Evolutionary conservation across 2,329 filamentous ascomycete species (phyloP).

Genomic region (Colletotrichum magnum): DNA sequence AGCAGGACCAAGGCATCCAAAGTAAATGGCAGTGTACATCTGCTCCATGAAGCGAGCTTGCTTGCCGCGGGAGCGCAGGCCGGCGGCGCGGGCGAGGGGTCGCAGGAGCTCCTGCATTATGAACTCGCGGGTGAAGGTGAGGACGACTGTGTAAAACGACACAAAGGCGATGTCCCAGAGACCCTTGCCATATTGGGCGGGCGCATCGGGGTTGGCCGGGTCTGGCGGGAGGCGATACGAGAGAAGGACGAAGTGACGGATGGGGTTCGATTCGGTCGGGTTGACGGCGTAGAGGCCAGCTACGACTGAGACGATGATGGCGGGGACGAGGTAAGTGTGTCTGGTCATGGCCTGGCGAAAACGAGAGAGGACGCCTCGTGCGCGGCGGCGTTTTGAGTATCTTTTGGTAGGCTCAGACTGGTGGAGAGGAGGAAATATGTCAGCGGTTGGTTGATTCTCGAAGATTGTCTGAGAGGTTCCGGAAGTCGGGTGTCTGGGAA

Average conservation of each 20-base stretch:
- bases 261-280: conserved; percentile 82
- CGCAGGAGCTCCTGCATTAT: conserved; percentile 92
- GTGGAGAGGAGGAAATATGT: conserved; percentile 1
- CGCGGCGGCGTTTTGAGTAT: conserved; percentile 68
- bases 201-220: conserved; percentile 56
- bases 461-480: not conserved
- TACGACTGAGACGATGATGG: conserved; percentile 76
- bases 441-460: conserved; percentile 16
- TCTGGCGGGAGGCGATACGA: conserved; percentile 81
- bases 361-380: conserved; percentile 61
- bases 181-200: conserved; percentile 89
- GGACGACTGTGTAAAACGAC: conserved; percentile 87
- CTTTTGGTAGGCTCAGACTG: conserved; percentile 52
- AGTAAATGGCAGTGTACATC: conserved; percentile 94
- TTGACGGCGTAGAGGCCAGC: conserved; percentile 80
- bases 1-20: conserved; percentile 83
- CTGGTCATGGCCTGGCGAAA: conserved; percentile 70
- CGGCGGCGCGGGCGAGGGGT: conserved; percentile 78
- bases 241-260: conserved; percentile 88
- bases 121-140: conserved; percentile 95
- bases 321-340: conserved; percentile 76
- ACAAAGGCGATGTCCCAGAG: conserved; percentile 88
- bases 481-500: not conserved
- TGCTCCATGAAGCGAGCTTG: conserved; percentile 97
- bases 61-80: conserved; percentile 81